Base-by-base conservation (phyloP, 306 rosid genomes). In the Chamaecrista fasciculata region DNA sequence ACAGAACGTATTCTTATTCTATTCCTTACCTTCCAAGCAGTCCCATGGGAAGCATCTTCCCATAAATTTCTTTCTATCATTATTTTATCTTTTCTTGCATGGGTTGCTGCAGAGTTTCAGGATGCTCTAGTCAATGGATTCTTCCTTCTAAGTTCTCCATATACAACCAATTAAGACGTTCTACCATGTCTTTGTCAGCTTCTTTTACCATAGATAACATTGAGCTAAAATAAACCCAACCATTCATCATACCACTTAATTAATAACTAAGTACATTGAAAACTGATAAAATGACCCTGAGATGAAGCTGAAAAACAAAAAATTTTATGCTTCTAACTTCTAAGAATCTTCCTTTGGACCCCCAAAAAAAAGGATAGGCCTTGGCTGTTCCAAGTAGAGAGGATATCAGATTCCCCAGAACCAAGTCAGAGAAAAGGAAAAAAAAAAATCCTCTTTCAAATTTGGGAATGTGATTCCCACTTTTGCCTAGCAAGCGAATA, bases 391-490 rank as follows among this genome's bases (percentile, higher is more conserved):
- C 78, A 74, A 83, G 78, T 66, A 47, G 70, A 80, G 81, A 73
- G 69, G 62, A 77, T 73, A 36, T 71, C 69, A 74, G 80, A 82
- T 86, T 76, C 84, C 66, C 77, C 70, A 24, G 48, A 72, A 48
- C 72, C 77, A 76, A 78, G 88, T 56, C 76, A 81, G 51, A 48
- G 47, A 19, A 36, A 71, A 39, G 66, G 72, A 4, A 3, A 16
- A 9, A 79, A 31, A 70, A 69, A 67, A 67, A 59, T 76, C 73
- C 60, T 66, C 66, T 76, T 81, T 77, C 70, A 85, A 76, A 74
- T 68, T 53, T 23, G 46, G 76, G 96, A 90, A 87, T 86, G 40
- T 67, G 95, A 90, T 90, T 86, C 95, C 77, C 70, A 71, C 83
- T 83, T 80, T 81, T 80, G 78, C 74, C 86, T 59, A 69, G 72